Conservation (phyloP, 148 eudicot species). For the Vaccinium darrowii region DNA sequence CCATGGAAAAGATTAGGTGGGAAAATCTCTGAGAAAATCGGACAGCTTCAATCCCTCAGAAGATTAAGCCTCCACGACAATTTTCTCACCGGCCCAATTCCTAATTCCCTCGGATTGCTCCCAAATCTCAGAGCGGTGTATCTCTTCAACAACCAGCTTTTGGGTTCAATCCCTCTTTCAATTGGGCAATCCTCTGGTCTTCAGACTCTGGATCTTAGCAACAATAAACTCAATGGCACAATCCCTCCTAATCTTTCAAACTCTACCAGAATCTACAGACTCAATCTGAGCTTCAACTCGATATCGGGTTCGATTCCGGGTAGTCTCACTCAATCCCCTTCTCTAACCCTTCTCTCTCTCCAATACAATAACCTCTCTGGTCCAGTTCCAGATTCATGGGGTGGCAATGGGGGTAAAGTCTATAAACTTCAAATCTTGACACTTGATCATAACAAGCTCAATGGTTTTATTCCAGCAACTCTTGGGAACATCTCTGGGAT, state of each 20-base stretch:
- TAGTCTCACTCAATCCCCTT: conserved; percentile 40
- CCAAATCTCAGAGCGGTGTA: conserved; percentile 75
- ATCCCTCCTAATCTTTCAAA: conserved; percentile 51
- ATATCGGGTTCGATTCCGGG: conserved; percentile 61
- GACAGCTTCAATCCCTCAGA: conserved; percentile 55
- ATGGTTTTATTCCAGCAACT: conserved; percentile 37
- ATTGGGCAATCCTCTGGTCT: conserved; percentile 42
- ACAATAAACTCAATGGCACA: conserved; percentile 59
- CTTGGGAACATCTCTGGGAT: conserved; percentile 41
- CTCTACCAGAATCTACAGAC: conserved; percentile 57
- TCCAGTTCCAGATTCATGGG: conserved; percentile 59
- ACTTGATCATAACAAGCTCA: conserved; percentile 56
- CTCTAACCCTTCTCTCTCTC: conserved; percentile 62
- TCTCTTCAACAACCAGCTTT: conserved; percentile 69
- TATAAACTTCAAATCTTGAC: conserved; percentile 42
- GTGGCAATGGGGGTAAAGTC: conserved; percentile 12
- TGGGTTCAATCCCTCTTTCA: conserved; percentile 68
- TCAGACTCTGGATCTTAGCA: conserved; percentile 67
- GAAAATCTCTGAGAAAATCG: conserved; percentile 54
- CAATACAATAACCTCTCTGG: conserved; percentile 69
- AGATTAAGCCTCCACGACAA: conserved; percentile 78
- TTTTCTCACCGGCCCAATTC: conserved; percentile 58
- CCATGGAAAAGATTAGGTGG: conserved; percentile 79
- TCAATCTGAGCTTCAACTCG: conserved; percentile 73
- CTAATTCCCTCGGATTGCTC: conserved; percentile 59